These are phyloP conservation scores for Coemansia sp. DNA, from an alignment of 192 early-diverging fungal genomes.

Conservation along the genomic window DNA sequence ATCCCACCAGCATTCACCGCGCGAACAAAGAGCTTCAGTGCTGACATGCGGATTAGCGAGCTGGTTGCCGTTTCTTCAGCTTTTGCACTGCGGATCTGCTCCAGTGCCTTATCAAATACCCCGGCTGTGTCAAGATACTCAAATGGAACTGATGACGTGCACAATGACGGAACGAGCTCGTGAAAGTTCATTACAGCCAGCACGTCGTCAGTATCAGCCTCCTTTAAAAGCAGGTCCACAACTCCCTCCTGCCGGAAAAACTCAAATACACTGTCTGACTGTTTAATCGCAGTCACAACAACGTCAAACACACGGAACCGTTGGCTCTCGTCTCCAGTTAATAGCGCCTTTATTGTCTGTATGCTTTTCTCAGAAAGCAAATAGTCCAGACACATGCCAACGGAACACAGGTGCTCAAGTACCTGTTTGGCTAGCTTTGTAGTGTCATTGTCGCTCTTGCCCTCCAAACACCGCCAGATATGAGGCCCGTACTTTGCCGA, in stretches of 20 bases:
- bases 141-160: slow-evolving; percentile 17
- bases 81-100: slow-evolving; percentile 11
- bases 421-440: slow-evolving; percentile 35
- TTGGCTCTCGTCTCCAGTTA: slow-evolving; percentile 32
- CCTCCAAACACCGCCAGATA: slow-evolving; percentile 44
- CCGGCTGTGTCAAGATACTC: slow-evolving; percentile 27
- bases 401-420: slow-evolving; percentile 22
- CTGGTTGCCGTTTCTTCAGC: slow-evolving; percentile 16
- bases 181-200: slow-evolving; percentile 44
- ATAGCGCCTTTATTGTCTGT: slow-evolving; percentile 12
- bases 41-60: slow-evolving; percentile 27
- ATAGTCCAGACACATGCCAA: slow-evolving; percentile 32
- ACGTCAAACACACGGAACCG: slow-evolving; percentile 53
- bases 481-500: slow-evolving; percentile 44
- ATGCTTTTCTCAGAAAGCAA: slow-evolving; percentile 31
- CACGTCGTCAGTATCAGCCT: slow-evolving; percentile 29
- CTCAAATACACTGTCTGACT: slow-evolving; percentile 30
- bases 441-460: slow-evolving; percentile 32
- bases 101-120: slow-evolving; percentile 27
- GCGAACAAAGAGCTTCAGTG: slow-evolving; percentile 44
- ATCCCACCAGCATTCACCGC: slow-evolving; percentile 32
- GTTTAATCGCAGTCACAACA: slow-evolving; percentile 16
- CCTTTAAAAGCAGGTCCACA: slow-evolving; percentile 26
- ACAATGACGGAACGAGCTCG: slow-evolving; percentile 32
- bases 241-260: slow-evolving; percentile 34